phyloP scores from a whole-genome alignment of 2,329 filamentous ascomycete species.

The Fusarium verticillioides region DNA sequence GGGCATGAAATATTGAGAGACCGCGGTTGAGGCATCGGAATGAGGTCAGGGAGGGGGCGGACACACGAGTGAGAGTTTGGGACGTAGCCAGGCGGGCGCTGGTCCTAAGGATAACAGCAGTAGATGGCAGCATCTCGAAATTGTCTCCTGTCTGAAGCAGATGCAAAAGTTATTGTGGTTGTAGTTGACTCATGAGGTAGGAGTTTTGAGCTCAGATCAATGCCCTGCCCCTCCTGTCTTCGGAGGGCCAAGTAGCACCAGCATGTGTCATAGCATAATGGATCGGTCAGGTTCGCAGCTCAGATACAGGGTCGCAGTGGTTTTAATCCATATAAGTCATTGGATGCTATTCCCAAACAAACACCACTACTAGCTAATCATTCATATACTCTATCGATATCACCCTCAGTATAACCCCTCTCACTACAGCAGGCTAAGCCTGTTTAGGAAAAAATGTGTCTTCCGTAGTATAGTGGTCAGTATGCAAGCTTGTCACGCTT shows the following conservation, averaged over 20 bases:
- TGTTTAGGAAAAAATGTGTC: neutral
- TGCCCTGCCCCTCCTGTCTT: neutral
- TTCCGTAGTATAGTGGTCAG: conserved; percentile 42
- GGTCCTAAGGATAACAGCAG: neutral
- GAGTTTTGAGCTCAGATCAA: neutral
- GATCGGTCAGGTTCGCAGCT: neutral
- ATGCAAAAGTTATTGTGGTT: neutral
- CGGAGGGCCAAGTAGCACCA: neutral
- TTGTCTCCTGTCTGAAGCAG: neutral
- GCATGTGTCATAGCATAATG: neutral
- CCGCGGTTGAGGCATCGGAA: neutral
- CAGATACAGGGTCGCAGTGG: neutral
- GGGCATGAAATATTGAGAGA: neutral
- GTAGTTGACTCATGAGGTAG: neutral
- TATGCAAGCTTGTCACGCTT: conserved; percentile 42
- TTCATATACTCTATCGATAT: fast-evolving
- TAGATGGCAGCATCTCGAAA: neutral
- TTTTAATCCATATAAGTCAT: no score
- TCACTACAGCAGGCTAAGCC: conserved; percentile 4
- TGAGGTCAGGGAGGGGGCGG: neutral
- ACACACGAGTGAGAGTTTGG: neutral
- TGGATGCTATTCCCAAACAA: no score
- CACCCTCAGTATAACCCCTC: neutral
- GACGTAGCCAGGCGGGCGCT: neutral
- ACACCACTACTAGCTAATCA: no score